phyloP scores from a whole-genome alignment of 1,139 yeast species.

The Suhomyces bolitotheri region DNA sequence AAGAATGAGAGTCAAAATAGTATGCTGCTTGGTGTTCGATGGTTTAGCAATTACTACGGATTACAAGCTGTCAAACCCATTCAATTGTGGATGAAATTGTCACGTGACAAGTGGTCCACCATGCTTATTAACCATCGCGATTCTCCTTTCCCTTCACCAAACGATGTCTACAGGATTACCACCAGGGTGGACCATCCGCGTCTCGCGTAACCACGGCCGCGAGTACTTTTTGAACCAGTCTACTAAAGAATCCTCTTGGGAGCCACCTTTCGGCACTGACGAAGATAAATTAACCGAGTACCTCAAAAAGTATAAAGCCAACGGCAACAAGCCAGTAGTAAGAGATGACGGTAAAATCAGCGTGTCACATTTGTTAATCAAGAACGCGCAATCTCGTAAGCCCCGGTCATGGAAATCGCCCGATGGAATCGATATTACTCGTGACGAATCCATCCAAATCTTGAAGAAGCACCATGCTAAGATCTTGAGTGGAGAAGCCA shows the following conservation, averaged over 20 bases:
- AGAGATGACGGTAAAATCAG: constrained; percentile 47
- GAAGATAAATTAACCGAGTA: constrained; percentile 57
- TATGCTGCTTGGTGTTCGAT: no score
- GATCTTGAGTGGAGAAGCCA: constrained; percentile 68
- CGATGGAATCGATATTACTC: constrained; percentile 65
- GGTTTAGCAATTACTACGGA: no score
- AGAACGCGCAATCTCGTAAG: constrained; percentile 79
- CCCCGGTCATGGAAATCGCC: constrained; percentile 91
- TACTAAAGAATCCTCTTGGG: constrained; percentile 83
- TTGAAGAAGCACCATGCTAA: constrained; percentile 58
- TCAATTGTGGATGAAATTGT: no score
- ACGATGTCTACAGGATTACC: constrained; percentile 69
- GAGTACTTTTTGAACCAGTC: constrained; percentile 78
- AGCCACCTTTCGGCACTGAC: constrained; percentile 85
- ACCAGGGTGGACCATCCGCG: constrained; percentile 76
- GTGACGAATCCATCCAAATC: constrained; percentile 79
- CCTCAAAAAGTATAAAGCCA: constrained; percentile 46
- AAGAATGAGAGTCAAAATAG: no score
- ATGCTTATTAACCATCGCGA: no score
- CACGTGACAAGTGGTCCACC: no score
- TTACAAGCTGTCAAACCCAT: no score
- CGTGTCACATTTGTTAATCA: constrained; percentile 69
- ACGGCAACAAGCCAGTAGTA: constrained; percentile 64
- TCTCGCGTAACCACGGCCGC: constrained; percentile 77
- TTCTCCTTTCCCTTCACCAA: constrained; percentile 1